Base-by-base conservation (phyloP, 257 asterid species). In the Vinca minor region DNA sequence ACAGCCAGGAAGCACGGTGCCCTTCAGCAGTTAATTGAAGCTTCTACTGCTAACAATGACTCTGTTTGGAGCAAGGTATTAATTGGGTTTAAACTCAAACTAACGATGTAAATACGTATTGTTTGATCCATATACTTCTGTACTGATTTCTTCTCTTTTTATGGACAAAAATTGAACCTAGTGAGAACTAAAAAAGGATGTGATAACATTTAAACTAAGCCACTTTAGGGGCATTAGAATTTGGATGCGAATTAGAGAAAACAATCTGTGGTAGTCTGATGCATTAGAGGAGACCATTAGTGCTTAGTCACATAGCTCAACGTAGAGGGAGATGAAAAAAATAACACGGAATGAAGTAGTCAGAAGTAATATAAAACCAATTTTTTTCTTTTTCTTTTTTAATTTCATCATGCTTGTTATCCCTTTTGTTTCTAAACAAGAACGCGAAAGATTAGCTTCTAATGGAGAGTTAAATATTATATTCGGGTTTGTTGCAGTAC, bases 31-130 rank as follows among this genome's bases (percentile, higher is more conserved):
- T 78, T 93, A 79, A 84, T 89, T 80, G 99, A 87, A 47, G 83
- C 83, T 66, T 91, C 97, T 49, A 58, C 77, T 49, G 73, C 86
- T 54, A 77, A 82, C 70, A 86, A 83, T 68, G 87, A 82, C 71
- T 75, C 94, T 49, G 65, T 89, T 65, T 89, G 97, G 99, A 84
- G 85, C 81, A 89, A 87, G 96, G 99, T 89, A 81, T 50, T 42
- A 18, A 38, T 57, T 41, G 59, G 42, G 38, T 55, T 61, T 20
- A 13, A 15, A 29, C 34, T 59, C 4, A 28, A 17, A 49, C 23
- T 56, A 21, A 55, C 29, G 41, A 8, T 56, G 26, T 3, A 31
- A 55, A 14, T 15, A 3, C 11, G 36, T 29, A 4, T 29, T 29
- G 17, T 12, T 41, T 23, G 21, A 12, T 38, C 29, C 32, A 13